A percentile compares a stretch with the other conserved stretches of the same genome.
These are phyloP conservation scores for Aegle marmelos DNA, from an alignment of 345 rosid genomes.

Conservation along the genomic window DNA sequence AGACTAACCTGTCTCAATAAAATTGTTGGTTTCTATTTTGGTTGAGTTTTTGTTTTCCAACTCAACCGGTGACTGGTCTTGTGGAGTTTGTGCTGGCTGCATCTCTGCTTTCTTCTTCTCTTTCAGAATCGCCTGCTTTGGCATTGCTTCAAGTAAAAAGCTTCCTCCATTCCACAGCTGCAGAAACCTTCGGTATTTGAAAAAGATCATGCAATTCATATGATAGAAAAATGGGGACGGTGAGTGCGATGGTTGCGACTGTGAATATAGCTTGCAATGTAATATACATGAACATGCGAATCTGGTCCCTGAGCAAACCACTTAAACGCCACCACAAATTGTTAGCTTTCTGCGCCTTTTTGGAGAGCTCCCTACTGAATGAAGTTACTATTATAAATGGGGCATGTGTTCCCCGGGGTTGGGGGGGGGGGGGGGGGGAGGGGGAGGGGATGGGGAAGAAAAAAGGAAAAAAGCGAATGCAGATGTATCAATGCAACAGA, in stretches of 20 bases:
- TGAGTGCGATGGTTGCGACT: conserved; percentile 88
- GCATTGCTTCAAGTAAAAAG: conserved; percentile 87
- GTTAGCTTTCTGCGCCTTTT: conserved; percentile 87
- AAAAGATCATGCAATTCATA: conserved; percentile 63
- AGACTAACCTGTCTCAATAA: conserved; percentile 2
- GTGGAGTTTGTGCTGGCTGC: conserved; percentile 16
- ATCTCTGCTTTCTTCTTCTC: conserved; percentile 62
- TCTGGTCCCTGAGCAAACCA: conserved; percentile 85
- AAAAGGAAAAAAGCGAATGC: neutral
- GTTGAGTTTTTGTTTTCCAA: conserved; percentile 11
- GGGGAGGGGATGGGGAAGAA: too few species aligned
- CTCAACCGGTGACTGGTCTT: conserved; percentile 15
- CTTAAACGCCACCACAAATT: conserved; percentile 81
- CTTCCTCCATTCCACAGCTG: conserved; percentile 95
- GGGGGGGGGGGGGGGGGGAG: too few species aligned
- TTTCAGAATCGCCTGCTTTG: conserved; percentile 79
- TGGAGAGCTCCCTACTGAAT: conserved; percentile 65
- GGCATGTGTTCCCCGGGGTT: too few species aligned
- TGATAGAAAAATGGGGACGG: conserved; percentile 86
- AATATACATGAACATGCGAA: conserved; percentile 76
- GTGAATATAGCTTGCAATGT: conserved; percentile 74
- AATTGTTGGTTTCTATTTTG: neutral
- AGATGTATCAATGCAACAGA: neutral
- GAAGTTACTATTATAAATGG: neutral
- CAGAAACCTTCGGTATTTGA: conserved; percentile 84